Conservation (phyloP, 768 basidiomycete species). For the Rhodotorula toruloides region DNA sequence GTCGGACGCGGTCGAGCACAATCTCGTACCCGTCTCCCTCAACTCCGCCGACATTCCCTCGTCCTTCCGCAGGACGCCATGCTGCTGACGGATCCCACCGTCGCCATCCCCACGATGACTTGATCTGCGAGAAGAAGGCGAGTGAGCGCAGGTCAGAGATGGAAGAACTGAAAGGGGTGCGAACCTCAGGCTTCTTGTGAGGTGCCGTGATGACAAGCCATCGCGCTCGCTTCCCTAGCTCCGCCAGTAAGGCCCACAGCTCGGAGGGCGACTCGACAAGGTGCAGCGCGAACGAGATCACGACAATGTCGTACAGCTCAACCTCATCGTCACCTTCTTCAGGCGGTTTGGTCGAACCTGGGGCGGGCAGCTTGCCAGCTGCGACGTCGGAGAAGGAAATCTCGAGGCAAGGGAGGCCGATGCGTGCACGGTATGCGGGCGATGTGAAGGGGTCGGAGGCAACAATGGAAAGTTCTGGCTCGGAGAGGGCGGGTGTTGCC, state of each 20-base stretch:
- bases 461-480: slow-evolving; percentile 1
- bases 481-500: not conserved
- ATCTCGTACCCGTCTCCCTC: slow-evolving; percentile 39
- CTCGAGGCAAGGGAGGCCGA: slow-evolving; percentile 55
- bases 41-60: slow-evolving; percentile 19
- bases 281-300: slow-evolving; percentile 72
- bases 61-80: slow-evolving; percentile 7
- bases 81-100: slow-evolving; percentile 54
- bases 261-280: slow-evolving; percentile 60
- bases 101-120: slow-evolving; percentile 63
- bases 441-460: slow-evolving; percentile 55
- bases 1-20: slow-evolving; percentile 33
- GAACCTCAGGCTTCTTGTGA: slow-evolving; percentile 70
- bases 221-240: slow-evolving; percentile 57
- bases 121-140: slow-evolving; percentile 51
- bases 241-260: slow-evolving; percentile 62
- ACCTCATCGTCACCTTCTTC: not conserved
- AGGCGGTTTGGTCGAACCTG: not conserved
- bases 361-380: slow-evolving; percentile 18
- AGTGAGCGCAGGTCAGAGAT: not conserved
- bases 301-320: slow-evolving; percentile 56
- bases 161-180: slow-evolving; percentile 22
- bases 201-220: slow-evolving; percentile 69
- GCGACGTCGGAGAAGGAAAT: slow-evolving; percentile 63
- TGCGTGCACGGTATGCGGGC: slow-evolving; percentile 57